Evolutionary conservation across 495 filamentous ascomycete genomes (phyloP).

Genomic region (Trichocladium antarcticum): DNA sequence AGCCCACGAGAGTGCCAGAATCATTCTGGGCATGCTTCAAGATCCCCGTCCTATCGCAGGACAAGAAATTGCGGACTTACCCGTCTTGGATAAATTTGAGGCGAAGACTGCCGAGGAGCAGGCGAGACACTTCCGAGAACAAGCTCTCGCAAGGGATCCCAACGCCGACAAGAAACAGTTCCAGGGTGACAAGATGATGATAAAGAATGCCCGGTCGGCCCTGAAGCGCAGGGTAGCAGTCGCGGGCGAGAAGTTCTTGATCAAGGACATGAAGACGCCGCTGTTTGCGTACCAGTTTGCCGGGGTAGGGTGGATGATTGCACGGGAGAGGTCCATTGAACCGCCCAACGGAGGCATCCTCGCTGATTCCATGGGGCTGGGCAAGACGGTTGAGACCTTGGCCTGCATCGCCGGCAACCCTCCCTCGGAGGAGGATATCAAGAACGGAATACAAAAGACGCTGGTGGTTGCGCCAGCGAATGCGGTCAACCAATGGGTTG

Average conservation of each 20-base stretch:
- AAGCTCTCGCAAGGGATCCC: neutral
- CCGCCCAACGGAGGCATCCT: constrained; percentile 47
- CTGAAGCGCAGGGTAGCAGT: neutral
- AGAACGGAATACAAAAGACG: constrained; percentile 27
- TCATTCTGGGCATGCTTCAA: neutral
- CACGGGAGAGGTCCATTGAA: constrained; percentile 7
- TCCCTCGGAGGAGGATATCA: constrained; percentile 18
- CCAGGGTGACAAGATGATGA: neutral
- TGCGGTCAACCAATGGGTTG: constrained; percentile 58
- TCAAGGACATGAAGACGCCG: constrained; percentile 19
- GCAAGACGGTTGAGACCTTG: constrained; percentile 71
- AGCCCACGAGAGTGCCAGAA: neutral
- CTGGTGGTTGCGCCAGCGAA: constrained; percentile 54
- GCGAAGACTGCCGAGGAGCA: neutral
- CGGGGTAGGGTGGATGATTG: constrained; percentile 25
- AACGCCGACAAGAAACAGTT: neutral
- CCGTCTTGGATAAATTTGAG: neutral
- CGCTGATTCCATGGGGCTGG: constrained; percentile 64
- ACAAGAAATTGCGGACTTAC: neutral
- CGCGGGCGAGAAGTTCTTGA: constrained; percentile 1
- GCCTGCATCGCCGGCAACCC: constrained; percentile 49
- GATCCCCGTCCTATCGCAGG: neutral
- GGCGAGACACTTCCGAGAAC: neutral
- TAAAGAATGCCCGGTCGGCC: neutral
- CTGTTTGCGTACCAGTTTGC: constrained; percentile 23